Base-by-base conservation (phyloP, 73 alveolate genomes). In the Blepharisma stoltei region DNA sequence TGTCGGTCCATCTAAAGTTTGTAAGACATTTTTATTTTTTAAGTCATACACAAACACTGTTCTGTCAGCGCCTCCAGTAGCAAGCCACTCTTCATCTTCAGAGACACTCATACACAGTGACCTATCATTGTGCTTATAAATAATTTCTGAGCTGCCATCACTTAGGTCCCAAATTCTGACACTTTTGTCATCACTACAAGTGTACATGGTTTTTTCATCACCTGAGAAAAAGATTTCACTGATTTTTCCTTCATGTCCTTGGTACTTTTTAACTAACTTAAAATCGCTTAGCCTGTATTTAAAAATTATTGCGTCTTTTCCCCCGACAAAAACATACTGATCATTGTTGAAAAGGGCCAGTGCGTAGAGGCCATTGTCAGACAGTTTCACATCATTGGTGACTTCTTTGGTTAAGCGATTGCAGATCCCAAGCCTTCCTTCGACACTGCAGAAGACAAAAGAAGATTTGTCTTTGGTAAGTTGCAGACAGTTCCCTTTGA, bases 401-500 rank as follows among this genome's bases (percentile, higher is more conserved):
- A 60, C 46, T 38, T 60, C 48, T 25, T 60, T n/a, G 46, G 37
- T 60, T 20, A 14, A n/a, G 46, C 14, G 14, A 9, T 60, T 25
- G 47, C 73, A 60, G 48, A 60, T 5, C 5, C 49, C 73, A 9
- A 60, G 73, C 14, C 73, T n/a, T 8, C 73, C 73, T 60, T 60
- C 73, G 11, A n/a, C 46, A 60, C 46, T 14, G 46, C 73, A n/a
- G 46, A 60, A 60, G 46, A 60, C 45, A 25, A 60, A 60, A 9
- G 14, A 14, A 14, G 14, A 1, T 5, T 25, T 14, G 73, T 60
- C 73, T 60, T 60, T 60, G 14, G 73, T 60, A 1, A 60, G 3
- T 60, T 0, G 47, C n/a, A 60, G 73, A 25, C 73, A 60, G 47
- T n/a, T 60, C 14, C 73, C 73, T 60, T 60, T 60, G 73, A 60